Conservation (phyloP, 768 basidiomycete species). For the Hygrocybe coccinea region DNA sequence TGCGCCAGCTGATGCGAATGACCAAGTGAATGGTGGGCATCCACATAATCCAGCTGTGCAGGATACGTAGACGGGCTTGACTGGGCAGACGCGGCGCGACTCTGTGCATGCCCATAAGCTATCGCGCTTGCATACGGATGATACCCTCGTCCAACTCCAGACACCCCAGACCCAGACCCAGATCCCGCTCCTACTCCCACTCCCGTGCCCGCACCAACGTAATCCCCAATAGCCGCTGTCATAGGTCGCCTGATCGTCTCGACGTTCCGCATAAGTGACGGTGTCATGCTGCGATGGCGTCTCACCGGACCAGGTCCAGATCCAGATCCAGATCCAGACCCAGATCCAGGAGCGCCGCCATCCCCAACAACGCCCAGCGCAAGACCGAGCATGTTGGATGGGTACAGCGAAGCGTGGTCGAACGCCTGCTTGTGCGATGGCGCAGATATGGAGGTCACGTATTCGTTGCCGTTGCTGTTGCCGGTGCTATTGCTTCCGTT, state of each 20-base stretch:
- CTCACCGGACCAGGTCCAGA: slow-evolving; percentile 55
- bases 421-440: slow-evolving; percentile 67
- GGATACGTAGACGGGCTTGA: slow-evolving; percentile 43
- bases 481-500: not conserved
- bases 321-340: not conserved
- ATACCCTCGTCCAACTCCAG: slow-evolving; percentile 43
- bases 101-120: slow-evolving; percentile 32
- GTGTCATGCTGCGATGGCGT: slow-evolving; percentile 74
- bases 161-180: slow-evolving; percentile 3
- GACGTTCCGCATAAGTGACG: slow-evolving; percentile 49
- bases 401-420: slow-evolving; percentile 52
- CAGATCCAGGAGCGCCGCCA: slow-evolving; percentile 11
- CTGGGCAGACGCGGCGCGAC: slow-evolving; percentile 36
- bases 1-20: slow-evolving; percentile 31
- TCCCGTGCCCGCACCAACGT: slow-evolving; percentile 15
- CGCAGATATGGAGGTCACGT: slow-evolving; percentile 53
- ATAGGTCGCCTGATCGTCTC: slow-evolving; percentile 47
- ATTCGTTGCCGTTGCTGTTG: slow-evolving; percentile 21
- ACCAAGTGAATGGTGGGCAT: slow-evolving; percentile 28
- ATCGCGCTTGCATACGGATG: slow-evolving; percentile 47
- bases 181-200: not conserved
- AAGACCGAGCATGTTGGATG: slow-evolving; percentile 36
- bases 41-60: slow-evolving; percentile 33
- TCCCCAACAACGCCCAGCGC: slow-evolving; percentile 15
- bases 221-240: slow-evolving; percentile 41